phyloP scores from a whole-genome alignment of 225 moss, liverwort and hornwort genomes.

The Pseudisothecium myosuroides region DNA sequence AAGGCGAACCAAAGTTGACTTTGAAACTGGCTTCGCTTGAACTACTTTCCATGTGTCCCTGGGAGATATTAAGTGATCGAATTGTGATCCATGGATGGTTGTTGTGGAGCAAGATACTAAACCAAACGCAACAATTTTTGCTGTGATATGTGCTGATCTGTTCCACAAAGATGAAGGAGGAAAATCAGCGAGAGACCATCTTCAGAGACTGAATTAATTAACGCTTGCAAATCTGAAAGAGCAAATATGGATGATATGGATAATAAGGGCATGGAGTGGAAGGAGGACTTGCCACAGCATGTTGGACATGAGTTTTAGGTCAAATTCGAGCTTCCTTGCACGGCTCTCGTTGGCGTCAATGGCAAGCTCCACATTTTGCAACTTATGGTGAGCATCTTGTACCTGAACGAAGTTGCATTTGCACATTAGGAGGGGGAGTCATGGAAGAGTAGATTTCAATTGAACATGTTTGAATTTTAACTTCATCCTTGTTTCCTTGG shows the following conservation, averaged over 20 bases:
- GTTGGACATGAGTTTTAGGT: constrained; percentile 65
- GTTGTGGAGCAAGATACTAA: background rate
- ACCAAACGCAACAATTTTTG: background rate
- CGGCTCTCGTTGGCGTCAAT: constrained; percentile 76
- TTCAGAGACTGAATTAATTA: background rate
- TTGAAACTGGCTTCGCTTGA: background rate
- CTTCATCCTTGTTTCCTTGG: background rate
- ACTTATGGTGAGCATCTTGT: constrained; percentile 61
- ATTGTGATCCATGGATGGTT: background rate
- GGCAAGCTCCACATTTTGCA: constrained; percentile 64
- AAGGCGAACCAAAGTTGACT: background rate
- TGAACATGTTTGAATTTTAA: too few species aligned
- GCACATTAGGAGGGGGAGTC: background rate
- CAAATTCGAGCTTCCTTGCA: constrained; percentile 70
- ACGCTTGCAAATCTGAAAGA: background rate
- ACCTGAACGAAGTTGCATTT: constrained; percentile 21
- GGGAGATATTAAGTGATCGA: background rate
- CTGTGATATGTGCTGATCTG: background rate
- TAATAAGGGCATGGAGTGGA: background rate
- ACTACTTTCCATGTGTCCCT: background rate
- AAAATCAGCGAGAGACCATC: background rate
- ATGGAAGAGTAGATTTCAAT: background rate
- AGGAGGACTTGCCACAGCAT: constrained; percentile 7
- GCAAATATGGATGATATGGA: background rate
- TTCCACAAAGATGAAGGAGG: background rate